Base-by-base conservation (phyloP, 441 rosid genomes). In the Syzygium syzygioides region DNA sequence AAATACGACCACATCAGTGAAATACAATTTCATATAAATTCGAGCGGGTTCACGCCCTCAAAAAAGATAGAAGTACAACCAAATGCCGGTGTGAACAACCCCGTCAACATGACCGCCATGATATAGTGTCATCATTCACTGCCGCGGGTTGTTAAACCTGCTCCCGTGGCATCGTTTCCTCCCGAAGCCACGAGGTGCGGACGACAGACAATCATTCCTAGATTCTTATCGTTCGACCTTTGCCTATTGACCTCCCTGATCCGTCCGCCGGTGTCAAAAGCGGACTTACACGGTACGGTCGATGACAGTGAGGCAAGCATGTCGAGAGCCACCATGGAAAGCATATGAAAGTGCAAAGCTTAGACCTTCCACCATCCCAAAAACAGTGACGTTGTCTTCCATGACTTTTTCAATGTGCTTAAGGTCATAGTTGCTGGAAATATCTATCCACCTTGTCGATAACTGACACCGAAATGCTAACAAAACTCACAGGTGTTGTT, bases 41-140 rank as follows among this genome's bases (percentile, higher is more conserved):
- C n/a, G 17, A 62, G 6, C 1, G 7, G 0, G 7, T 62, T n/a
- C 11, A 62, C 0, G 5, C 20, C 30, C 15, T 62, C 37, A 5
- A 62, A 62, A 62, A 7, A n/a, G 37, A 62, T 62, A 0, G 14
- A 62, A n/a, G 37, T 62, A 30, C 10, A n/a, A 5, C 7, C 20
- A 8, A 30, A 62, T n/a, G 3, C 10, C 17, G 19, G 20, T 18
- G 5, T 30, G 20, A 62, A 34, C 37, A 62, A 62, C 20, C 17
- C 11, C 20, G 0, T 6, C 0, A 30, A 9, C 15, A 18, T 15
- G 2, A 62, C 71, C 18, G 17, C 20, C 18, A 7, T 30, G 37
- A 60, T 62, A 7, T 30, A 62, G 2, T 3, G 18, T 30, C 20
- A n/a, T 30, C 37, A n/a, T n/a, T 62, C 20, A 3, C 11, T 15